Conservation (phyloP, 2,329 filamentous ascomycete genomes). For the Xylaria polymorpha region DNA sequence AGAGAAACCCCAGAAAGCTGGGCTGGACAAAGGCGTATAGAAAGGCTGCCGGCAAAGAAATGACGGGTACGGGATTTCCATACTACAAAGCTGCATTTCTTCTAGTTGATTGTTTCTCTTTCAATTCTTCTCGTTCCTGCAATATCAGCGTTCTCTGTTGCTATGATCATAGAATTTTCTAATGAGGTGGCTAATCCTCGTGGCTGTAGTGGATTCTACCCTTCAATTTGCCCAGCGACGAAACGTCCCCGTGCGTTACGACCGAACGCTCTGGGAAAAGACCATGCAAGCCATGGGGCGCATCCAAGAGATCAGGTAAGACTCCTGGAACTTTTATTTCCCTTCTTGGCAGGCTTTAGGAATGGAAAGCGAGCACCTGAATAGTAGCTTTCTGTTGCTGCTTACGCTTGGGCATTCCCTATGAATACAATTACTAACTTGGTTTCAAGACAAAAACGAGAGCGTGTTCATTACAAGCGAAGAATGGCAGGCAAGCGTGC, state of each 20-base stretch:
- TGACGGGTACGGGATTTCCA: constrained; percentile 63
- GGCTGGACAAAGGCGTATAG: constrained; percentile 83
- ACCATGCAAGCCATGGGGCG: constrained; percentile 94
- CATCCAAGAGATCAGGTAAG: constrained; percentile 42
- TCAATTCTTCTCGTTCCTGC: too few species aligned
- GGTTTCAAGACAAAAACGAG: constrained; percentile 67
- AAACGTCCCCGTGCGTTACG: constrained; percentile 95
- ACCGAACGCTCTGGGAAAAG: constrained; percentile 87
- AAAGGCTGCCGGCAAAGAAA: constrained; percentile 69
- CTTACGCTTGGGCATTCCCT: not conserved
- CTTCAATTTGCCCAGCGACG: constrained; percentile 91
- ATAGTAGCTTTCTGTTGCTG: not conserved
- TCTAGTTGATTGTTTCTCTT: not conserved
- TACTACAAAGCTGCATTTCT: not conserved
- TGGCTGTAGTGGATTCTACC: constrained; percentile 80
- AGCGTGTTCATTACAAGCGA: constrained; percentile 93
- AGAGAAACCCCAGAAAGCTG: constrained; percentile 95
- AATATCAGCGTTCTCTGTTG: too few species aligned
- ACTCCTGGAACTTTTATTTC: too few species aligned
- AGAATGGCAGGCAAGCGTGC: constrained; percentile 92
- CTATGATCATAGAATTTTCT: not conserved
- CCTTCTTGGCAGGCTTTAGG: not conserved
- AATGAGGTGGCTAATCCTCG: constrained; percentile 19
- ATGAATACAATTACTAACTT: constrained; percentile 22
- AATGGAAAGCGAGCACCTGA: not conserved